Conservation (phyloP, 192 early-diverging fungal species). For the Umbelopsis isabellina region DNA sequence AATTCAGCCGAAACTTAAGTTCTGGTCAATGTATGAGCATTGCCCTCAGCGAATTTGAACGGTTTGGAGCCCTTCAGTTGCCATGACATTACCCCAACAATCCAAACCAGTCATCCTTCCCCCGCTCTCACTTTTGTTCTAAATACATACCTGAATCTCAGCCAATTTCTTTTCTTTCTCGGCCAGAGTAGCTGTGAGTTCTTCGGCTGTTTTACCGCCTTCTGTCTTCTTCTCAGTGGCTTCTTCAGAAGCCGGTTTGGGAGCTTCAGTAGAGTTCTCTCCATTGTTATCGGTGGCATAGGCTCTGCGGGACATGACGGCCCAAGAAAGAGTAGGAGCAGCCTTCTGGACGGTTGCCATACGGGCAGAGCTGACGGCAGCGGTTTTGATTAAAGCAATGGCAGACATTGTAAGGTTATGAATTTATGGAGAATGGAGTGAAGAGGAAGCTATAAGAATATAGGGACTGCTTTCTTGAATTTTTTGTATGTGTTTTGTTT, state of each 20-base stretch:
- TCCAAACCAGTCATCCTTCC: not conserved
- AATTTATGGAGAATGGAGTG: not conserved
- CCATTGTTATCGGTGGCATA: slow-evolving; percentile 48
- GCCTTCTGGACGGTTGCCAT: slow-evolving; percentile 5
- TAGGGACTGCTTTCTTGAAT: too few relatives aligned
- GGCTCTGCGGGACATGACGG: not conserved
- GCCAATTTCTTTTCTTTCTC: slow-evolving; percentile 83
- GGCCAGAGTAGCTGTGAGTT: slow-evolving; percentile 45
- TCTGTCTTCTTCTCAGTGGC: slow-evolving; percentile 29
- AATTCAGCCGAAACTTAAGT: not conserved
- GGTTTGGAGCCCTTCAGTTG: not conserved
- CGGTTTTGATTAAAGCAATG: slow-evolving; percentile 11
- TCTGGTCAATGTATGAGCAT: not conserved
- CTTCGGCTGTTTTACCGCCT: slow-evolving; percentile 25
- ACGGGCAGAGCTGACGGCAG: slow-evolving; percentile 15
- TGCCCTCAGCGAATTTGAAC: not conserved
- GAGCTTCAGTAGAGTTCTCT: slow-evolving; percentile 10
- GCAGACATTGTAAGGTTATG: slow-evolving; percentile 5
- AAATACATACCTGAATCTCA: slow-evolving; percentile 69
- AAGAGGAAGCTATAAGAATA: too few relatives aligned
- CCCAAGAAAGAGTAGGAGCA: slow-evolving; percentile 5
- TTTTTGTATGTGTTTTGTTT: not conserved
- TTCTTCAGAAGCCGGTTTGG: slow-evolving; percentile 29
- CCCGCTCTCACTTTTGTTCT: slow-evolving; percentile 7
- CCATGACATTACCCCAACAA: not conserved